Conservation (phyloP, 345 rosid genomes). For the Arabis alpina region DNA sequence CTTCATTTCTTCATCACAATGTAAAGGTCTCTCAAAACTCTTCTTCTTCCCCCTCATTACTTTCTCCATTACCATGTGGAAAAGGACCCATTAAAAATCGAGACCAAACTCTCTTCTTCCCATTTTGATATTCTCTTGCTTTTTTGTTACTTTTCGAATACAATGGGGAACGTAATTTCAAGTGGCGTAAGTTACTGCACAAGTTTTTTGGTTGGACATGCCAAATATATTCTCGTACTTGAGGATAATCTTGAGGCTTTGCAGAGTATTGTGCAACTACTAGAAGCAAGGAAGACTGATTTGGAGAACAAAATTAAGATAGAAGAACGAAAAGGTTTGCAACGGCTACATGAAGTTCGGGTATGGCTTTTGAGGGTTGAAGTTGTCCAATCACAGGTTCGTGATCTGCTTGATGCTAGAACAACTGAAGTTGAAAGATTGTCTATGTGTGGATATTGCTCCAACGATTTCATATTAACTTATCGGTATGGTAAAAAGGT, state of each 20-base stretch:
- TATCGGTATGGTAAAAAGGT: neutral
- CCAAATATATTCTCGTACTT: no score
- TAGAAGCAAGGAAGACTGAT: neutral
- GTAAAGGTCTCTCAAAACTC: no score
- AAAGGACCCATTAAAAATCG: no score
- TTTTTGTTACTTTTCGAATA: no score
- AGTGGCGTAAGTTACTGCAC: no score
- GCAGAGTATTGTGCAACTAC: no score
- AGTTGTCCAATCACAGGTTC: neutral
- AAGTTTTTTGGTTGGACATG: no score
- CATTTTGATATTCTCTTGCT: neutral
- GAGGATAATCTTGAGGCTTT: no score
- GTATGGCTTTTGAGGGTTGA: conserved; percentile 8
- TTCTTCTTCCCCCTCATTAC: no score
- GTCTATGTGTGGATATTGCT: conserved; percentile 2
- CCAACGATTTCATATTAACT: neutral
- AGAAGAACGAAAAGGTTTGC: conserved; percentile 2
- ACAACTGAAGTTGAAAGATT: neutral
- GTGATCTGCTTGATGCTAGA: neutral
- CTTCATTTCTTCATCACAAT: no score
- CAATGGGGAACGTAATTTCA: no score
- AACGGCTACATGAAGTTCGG: neutral
- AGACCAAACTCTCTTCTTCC: neutral
- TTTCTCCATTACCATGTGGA: no score
- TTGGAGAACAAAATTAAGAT: neutral